A percentile compares a stretch with the other conserved stretches of the same genome.
phyloP scores from a whole-genome alignment of 306 rosid species.

The Boehmeria nivea region DNA sequence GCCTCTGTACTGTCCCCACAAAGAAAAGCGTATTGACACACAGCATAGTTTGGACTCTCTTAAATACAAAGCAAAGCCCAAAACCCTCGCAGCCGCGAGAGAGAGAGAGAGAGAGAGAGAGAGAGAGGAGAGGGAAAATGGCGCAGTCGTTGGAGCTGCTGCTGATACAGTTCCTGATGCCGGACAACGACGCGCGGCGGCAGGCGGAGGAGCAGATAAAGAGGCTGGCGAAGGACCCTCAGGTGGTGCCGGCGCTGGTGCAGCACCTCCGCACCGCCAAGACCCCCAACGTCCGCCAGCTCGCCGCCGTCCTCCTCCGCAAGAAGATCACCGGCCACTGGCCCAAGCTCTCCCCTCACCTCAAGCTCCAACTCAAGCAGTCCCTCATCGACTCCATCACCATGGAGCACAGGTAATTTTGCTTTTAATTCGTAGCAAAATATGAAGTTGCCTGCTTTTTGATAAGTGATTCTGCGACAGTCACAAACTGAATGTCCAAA shows the following conservation, averaged over 20 bases:
- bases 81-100: constrained; percentile 16
- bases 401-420: constrained; percentile 85
- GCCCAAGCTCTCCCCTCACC: constrained; percentile 82
- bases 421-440: neutral
- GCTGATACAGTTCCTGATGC: constrained; percentile 92
- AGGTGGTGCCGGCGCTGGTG: constrained; percentile 81
- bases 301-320: constrained; percentile 90
- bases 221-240: constrained; percentile 86
- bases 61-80: constrained; percentile 26
- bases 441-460: neutral
- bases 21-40: neutral
- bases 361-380: constrained; percentile 68
- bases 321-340: constrained; percentile 98
- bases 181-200: constrained; percentile 96
- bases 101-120: neutral
- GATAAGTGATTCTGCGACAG: too few relatives aligned
- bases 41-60: constrained; percentile 11
- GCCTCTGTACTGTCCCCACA: constrained; percentile 20
- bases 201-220: constrained; percentile 97
- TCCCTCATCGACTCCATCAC: constrained; percentile 84
- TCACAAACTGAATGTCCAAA: too few relatives aligned
- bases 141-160: constrained; percentile 89
- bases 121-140: constrained; percentile 29
- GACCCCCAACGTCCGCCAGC: constrained; percentile 93
- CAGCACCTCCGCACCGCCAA: constrained; percentile 95